Evolutionary conservation across 345 rosid species (phyloP), one percentile per base, ranked within the genome.

Genomic region (Noccaea bulbosa): DNA sequence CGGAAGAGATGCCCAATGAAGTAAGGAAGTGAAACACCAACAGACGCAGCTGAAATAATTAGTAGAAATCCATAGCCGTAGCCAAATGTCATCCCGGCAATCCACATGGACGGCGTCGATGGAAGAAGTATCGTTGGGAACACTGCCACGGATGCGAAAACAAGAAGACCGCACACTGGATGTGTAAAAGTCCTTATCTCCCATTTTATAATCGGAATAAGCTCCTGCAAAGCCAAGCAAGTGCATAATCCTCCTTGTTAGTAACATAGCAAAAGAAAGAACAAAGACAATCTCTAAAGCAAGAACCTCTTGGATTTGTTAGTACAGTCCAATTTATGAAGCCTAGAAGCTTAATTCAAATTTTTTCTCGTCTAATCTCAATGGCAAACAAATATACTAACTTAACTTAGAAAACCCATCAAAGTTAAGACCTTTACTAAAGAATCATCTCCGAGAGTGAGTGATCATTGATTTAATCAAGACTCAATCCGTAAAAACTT

Each of bases 81-180:
- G 60, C 99, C 99, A 73, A 94, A 94, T 20, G 91, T 87, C 86
- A 94, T 87, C 71, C 99, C 99, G 47, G 95, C 97, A 9, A 88
- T 83, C 99, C 98, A 94, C 96, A 92, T 89, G 8, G 99, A 91
- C 16, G 99, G 99, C 7, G 93, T 69, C 43, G 99, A 94, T 30
- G 99, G 99, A 32, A 94, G 55, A 65, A 94, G 88, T 14, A 94
- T 52, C 1, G 86, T 67, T 2, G 99, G 99, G 60, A 94, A 94
- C 24, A 91, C 48, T 24, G 98, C 96, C 34, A 94, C 85, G 1
- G 98, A 86, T 52, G 86, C 82, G 77, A 94, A 83, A 16, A 94
- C 81, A 56, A 94, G 77, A 79, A 89, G 70, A 33, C 88, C 92
- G 53, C 93, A 83, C 57, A 85, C 85, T 0, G 99, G 99, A 38